Evolutionary conservation across 1,284 basidiomycete genomes (phyloP).

Genomic region (Cronartium quercuum): DNA sequence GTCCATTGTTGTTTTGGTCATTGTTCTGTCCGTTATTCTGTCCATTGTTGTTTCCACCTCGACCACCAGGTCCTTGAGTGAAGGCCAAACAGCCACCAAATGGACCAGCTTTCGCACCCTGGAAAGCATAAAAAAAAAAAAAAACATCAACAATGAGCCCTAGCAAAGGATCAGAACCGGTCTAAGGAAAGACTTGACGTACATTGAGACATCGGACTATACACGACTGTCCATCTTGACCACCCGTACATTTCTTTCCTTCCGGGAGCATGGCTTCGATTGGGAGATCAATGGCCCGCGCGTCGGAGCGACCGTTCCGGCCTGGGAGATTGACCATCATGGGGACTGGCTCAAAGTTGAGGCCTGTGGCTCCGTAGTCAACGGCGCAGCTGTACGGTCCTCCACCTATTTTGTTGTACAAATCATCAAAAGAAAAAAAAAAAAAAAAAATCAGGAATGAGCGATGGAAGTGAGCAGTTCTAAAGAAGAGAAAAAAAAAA

Average conservation of each 20-base stretch:
- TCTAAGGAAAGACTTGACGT: neutral
- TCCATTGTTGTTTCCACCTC: neutral
- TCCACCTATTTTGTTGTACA: neutral
- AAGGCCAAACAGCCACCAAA: conserved; percentile 37
- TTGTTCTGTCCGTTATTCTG: neutral
- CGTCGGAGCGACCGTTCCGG: neutral
- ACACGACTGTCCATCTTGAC: conserved; percentile 21
- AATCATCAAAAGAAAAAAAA: neutral
- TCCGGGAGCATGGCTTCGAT: conserved; percentile 13
- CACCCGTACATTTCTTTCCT: conserved; percentile 11
- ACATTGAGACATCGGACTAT: conserved; percentile 28
- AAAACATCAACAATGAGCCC: neutral
- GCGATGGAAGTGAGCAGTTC: neutral
- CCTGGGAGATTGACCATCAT: conserved; percentile 13
- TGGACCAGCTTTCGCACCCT: conserved; percentile 39
- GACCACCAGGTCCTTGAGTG: conserved; percentile 9
- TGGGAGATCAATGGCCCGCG: conserved; percentile 3
- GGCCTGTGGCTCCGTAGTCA: conserved; percentile 13
- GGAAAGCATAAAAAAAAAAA: neutral
- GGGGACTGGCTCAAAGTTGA: conserved; percentile 2
- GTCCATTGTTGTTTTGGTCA: neutral
- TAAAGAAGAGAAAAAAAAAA: neutral
- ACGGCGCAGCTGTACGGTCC: conserved; percentile 20
- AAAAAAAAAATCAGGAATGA: neutral
- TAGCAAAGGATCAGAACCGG: neutral